Base-by-base conservation (phyloP, 352 stramenopile genomes). In the Pythium biforme region DNA sequence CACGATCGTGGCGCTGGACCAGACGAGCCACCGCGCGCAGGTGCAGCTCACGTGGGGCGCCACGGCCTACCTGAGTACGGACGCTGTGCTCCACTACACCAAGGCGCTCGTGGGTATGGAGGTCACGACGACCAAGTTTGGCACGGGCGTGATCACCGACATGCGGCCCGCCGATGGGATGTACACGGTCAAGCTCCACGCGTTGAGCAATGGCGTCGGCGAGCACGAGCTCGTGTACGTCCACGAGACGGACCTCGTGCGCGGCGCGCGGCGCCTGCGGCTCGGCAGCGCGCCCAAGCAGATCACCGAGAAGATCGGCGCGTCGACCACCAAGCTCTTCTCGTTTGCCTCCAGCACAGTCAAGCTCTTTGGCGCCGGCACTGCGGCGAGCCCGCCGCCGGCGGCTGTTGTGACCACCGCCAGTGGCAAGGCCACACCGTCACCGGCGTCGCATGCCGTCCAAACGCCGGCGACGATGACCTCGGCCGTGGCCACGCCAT, bases 71-170 rank as follows among this genome's bases (percentile, higher is more conserved):
- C 66, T 93, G 31, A 77, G 70, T 46, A 75, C 72, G 3, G 77
- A 85, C 59, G 78, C 79, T 66, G 83, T 93, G 59, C 72, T 81
- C 41, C 77, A 77, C 62, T 88, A 91, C 65, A 72, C 76, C 23
- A 93, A 93, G 64, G 83, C 77, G 27, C 70, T 93, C 12, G 77
- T 79, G 12, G 83, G 83, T 26, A 89, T 86, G 54, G 79, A 93
- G 14, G 83, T 93, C 48, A 72, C 75, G 43, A 89, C 83, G 26
- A 40, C 77, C 55, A 62, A 93, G 65, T 93, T 93, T 59, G 83
- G 83, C 26, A 54, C 71, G 7, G 83, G 83, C 20, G 45, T 85
- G 19, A 80, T 91, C n/a, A 74, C 81, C 34, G 78, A 71, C n/a
- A 61, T 93, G 43, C 78, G 83, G 43, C 72, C 75, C 11, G 76